A percentile compares a stretch with the other conserved stretches of the same genome.
Evolutionary conservation across 1,139 yeast species (phyloP).

Genomic region (Saccharomyces hybrid): DNA sequence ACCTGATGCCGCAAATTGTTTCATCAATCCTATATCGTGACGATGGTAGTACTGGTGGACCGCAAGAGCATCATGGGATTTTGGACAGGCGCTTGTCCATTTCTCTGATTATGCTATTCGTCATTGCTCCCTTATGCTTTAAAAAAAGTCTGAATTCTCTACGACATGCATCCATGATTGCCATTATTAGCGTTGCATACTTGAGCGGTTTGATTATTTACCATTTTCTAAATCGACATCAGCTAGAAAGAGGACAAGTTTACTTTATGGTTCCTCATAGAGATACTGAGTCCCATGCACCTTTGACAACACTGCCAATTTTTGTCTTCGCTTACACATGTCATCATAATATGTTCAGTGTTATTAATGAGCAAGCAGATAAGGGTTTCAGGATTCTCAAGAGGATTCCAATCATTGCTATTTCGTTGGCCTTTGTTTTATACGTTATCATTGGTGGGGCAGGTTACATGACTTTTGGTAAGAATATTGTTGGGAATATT

Average conservation of each 20-base stretch:
- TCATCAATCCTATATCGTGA: slow-evolving; percentile 32
- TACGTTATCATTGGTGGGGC: slow-evolving; percentile 57
- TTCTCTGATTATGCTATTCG: slow-evolving; percentile 46
- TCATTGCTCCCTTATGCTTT: slow-evolving; percentile 57
- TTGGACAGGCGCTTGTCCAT: slow-evolving; percentile 57
- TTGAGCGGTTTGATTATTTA: slow-evolving; percentile 52
- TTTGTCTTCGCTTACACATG: too few species aligned
- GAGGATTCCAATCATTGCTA: slow-evolving; percentile 48
- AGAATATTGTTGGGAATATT: slow-evolving; percentile 55
- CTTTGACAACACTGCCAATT: slow-evolving; percentile 39
- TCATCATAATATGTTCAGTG: too few species aligned
- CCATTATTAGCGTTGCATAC: slow-evolving; percentile 60
- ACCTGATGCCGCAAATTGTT: slow-evolving; percentile 63
- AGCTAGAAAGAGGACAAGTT: slow-evolving; percentile 37
- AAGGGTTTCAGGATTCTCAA: slow-evolving; percentile 48
- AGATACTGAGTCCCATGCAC: slow-evolving; percentile 23
- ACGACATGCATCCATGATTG: slow-evolving; percentile 62
- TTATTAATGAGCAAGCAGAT: slow-evolving; percentile 53
- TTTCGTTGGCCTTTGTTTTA: slow-evolving; percentile 48
- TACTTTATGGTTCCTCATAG: slow-evolving; percentile 35
- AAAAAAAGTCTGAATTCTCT: slow-evolving; percentile 58
- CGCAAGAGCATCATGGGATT: neutral
- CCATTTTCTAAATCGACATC: slow-evolving; percentile 41
- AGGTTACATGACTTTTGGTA: slow-evolving; percentile 68
- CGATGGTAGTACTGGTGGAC: neutral